Conservation (phyloP, 345 rosid species). For the Ceriops tagal region DNA sequence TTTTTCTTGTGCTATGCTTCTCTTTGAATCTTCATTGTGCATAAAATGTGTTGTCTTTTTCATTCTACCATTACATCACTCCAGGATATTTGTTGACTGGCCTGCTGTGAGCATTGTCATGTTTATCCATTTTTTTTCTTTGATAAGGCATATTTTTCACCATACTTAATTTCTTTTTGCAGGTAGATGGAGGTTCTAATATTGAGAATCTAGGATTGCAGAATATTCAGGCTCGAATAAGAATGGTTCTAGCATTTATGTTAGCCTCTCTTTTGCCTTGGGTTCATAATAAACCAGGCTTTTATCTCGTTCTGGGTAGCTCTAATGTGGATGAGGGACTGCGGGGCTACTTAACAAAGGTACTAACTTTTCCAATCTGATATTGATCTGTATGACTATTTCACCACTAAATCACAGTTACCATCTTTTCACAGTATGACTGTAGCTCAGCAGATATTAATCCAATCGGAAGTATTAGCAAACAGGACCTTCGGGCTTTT, state of each 20-base stretch:
- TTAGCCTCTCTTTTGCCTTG: conserved; percentile 93
- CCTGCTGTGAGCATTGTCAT: background rate
- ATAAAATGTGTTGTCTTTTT: no score
- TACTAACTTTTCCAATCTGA: conserved; percentile 14
- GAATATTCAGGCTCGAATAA: conserved; percentile 92
- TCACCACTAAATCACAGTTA: background rate
- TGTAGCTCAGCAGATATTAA: conserved; percentile 96
- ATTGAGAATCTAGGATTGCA: conserved; percentile 81
- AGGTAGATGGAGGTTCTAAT: conserved; percentile 94
- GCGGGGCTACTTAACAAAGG: conserved; percentile 96
- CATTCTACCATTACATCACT: no score
- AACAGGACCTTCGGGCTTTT: conserved; percentile 80
- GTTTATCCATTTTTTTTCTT: background rate
- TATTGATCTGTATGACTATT: background rate
- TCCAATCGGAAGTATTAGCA: conserved; percentile 92
- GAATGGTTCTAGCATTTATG: conserved; percentile 94
- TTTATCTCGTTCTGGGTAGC: conserved; percentile 93
- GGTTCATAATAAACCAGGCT: conserved; percentile 86
- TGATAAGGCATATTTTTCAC: background rate
- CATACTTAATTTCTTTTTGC: conserved; percentile 18
- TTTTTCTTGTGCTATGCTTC: background rate
- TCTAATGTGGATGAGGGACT: conserved; percentile 93
- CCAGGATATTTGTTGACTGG: background rate
- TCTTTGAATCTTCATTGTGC: no score
- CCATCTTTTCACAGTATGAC: conserved; percentile 62